phyloP scores from a whole-genome alignment of 768 basidiomycete genomes.

The Atractiella rhizophila region DNA sequence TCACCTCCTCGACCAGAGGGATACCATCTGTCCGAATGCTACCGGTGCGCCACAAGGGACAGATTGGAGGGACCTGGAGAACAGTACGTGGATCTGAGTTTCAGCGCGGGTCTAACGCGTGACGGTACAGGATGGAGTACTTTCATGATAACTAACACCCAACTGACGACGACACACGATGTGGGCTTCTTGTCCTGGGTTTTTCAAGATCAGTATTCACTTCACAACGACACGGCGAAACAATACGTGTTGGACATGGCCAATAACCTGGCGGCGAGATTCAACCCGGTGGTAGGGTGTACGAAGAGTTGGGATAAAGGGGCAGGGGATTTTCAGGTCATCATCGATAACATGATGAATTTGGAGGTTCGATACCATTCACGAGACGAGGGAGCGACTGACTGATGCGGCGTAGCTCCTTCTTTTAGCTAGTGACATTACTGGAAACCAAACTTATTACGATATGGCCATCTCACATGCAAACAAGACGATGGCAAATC shows the following conservation, averaged over 20 bases:
- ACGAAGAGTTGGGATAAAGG: conserved; percentile 2
- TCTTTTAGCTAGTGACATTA: conserved; percentile 35
- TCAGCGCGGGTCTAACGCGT: neutral
- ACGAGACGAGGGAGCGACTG: neutral
- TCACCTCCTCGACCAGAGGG: neutral
- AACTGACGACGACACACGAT: conserved; percentile 3
- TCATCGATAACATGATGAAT: neutral
- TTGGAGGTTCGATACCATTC: too few relatives aligned
- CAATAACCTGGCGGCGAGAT: neutral
- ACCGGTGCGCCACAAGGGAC: neutral
- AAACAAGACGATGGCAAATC: conserved; percentile 40
- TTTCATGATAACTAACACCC: too few relatives aligned
- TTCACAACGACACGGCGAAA: neutral
- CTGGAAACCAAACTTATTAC: conserved; percentile 33
- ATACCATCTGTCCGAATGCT: neutral
- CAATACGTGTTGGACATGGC: neutral
- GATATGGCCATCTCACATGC: conserved; percentile 41
- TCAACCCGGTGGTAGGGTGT: neutral
- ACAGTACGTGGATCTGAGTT: neutral
- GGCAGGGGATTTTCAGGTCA: neutral
- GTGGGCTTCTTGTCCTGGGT: conserved; percentile 1
- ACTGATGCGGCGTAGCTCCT: conserved; percentile 27
- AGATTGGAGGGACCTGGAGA: neutral
- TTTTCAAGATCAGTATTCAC: neutral
- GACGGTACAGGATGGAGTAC: neutral